Evolutionary conservation across 2,329 filamentous ascomycete species (phyloP), one percentile per base, ranked within the genome.

Genomic region (Fusarium gaditjirri): DNA sequence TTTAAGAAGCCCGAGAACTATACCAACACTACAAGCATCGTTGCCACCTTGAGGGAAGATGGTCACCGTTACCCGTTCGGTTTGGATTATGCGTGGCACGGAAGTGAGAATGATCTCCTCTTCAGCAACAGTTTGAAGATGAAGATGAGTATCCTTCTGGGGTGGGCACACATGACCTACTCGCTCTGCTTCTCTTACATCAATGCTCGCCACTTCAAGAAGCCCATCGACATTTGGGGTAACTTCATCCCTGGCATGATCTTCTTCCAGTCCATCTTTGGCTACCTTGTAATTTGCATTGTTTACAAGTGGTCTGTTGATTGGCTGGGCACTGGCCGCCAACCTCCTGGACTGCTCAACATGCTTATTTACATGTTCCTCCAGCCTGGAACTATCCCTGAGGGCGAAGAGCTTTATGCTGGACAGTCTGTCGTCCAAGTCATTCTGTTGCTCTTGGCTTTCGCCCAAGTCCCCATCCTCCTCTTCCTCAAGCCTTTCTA

Each of bases 351-450:
- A 78, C 87, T 99, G 67, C 85, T 99, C 70, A 99, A 99, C 88
- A 98, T 98, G 95, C 87, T 99, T 78, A 99, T 99, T 79, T 98
- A 98, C 88, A 99, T 99, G 97, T 99, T 99, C 86, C 84, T 99
- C 75, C 90, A 92, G 72, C 96, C 96, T 7, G 94, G 94, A 56
- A 93, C 83, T 0, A 79, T 91, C 27, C 65, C 65, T 6, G 65
- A 58, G 21, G 91, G 93, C 53, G 89, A 94, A 68, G 87, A 87
- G 55, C 87, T 99, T 9, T 99, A 97, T 81, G 80, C 85, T 27
- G 93, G 93, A 44, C 96, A 99, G 81, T 88, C 86, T 19, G 81
- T 80, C 5, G 88, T 99, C 1, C 96, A 99, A 82, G 84, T 94
- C 17, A 81, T 93, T 58, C 85, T 99, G 39, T 84, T 99, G 27